A percentile compares a stretch with the other conserved stretches of the same genome.
These are phyloP conservation scores for Plenodomus biglobosus DNA, from an alignment of 2,329 filamentous ascomycete species.

Conservation along the genomic window DNA sequence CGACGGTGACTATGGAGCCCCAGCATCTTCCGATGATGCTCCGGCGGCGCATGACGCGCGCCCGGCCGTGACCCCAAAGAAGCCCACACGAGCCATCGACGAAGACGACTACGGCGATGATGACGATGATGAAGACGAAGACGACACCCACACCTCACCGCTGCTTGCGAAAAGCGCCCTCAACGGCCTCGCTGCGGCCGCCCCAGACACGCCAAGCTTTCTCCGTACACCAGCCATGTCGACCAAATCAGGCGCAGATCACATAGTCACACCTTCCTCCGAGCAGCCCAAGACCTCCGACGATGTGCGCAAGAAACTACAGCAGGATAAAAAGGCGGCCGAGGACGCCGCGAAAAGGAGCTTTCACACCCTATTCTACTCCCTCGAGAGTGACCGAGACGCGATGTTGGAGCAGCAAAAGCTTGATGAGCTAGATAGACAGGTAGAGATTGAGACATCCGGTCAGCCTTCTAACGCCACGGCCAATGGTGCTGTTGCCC, in stretches of 20 bases:
- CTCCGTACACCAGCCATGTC: conserved; percentile 66
- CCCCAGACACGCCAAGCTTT: conserved; percentile 63
- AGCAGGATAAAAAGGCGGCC: conserved; percentile 86
- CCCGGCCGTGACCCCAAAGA: conserved; percentile 62
- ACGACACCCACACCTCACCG: conserved; percentile 49
- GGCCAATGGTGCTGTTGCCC: conserved; percentile 54
- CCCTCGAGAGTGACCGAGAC: conserved; percentile 89
- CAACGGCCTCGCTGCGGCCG: conserved; percentile 55
- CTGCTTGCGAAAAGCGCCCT: conserved; percentile 56
- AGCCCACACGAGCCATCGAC: conserved; percentile 74
- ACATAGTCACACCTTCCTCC: conserved; percentile 56
- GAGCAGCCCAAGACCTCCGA: conserved; percentile 71
- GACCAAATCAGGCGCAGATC: conserved; percentile 63
- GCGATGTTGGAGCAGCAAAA: conserved; percentile 98
- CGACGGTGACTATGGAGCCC: conserved; percentile 25
- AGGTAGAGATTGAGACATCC: conserved; percentile 94
- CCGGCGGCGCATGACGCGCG: conserved; percentile 48
- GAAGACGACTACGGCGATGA: conserved; percentile 88
- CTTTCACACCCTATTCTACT: conserved; percentile 93
- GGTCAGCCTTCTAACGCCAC: conserved; percentile 51
- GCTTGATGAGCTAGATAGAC: conserved; percentile 92
- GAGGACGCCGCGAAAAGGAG: conserved; percentile 87
- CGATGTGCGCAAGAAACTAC: conserved; percentile 88
- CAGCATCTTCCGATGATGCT: conserved; percentile 31
- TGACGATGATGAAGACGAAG: conserved; percentile 56